These are phyloP conservation scores for Puccinia triticina DNA, from an alignment of 1,284 basidiomycete species.

Conservation along the genomic window DNA sequence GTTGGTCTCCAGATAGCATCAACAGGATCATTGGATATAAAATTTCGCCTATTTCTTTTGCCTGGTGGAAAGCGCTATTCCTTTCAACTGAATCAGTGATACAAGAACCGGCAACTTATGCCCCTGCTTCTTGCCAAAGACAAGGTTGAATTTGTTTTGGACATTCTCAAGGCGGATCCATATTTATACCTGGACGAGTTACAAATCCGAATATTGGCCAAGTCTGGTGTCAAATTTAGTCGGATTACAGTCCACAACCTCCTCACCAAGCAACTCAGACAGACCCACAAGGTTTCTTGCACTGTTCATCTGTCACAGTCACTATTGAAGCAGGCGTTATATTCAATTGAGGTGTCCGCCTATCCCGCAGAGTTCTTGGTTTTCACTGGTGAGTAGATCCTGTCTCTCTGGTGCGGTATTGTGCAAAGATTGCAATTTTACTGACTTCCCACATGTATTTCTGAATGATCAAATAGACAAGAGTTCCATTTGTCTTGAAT, in stretches of 20 bases:
- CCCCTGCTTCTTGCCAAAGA: background rate
- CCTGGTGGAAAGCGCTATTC: background rate
- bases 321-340: background rate
- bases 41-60: background rate
- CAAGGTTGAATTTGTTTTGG: constrained; percentile 1
- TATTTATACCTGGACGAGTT: constrained; percentile 14
- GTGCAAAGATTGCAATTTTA: too few relatives aligned
- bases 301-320: background rate
- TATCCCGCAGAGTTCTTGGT: background rate
- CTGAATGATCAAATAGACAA: background rate
- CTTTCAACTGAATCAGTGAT: background rate
- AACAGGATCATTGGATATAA: background rate
- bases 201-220: background rate
- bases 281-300: background rate
- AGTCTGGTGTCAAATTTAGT: background rate
- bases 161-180: background rate
- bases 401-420: background rate
- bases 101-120: background rate
- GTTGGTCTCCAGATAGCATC: background rate
- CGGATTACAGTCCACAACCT: background rate
- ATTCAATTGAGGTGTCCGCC: background rate
- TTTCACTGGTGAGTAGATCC: background rate
- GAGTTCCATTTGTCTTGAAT: background rate
- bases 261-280: background rate
- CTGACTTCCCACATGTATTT: too few relatives aligned